These are phyloP conservation scores for Blepharisma japonicum DNA, from an alignment of 73 alveolate genomes.

Conservation along the genomic window DNA sequence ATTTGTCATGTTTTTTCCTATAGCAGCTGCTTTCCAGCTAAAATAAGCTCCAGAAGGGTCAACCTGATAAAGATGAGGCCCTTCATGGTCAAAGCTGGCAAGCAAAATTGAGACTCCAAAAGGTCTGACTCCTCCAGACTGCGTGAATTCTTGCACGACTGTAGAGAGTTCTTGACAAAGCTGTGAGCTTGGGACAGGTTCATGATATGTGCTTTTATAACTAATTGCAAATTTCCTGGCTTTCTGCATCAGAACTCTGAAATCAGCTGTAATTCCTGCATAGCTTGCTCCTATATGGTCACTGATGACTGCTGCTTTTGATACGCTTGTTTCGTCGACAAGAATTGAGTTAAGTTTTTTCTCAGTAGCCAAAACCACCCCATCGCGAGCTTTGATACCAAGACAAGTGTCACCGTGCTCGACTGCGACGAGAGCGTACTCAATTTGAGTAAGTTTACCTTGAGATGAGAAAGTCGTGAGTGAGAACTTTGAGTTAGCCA, in stretches of 20 bases:
- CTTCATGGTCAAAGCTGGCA: conserved; percentile 94
- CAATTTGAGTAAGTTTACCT: conserved; percentile 82
- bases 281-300: conserved; percentile 81
- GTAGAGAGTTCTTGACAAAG: conserved; percentile 79
- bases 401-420: conserved; percentile 85
- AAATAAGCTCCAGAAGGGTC: conserved; percentile 94
- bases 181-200: conserved; percentile 74
- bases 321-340: conserved; percentile 79
- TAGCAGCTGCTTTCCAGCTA: conserved; percentile 91
- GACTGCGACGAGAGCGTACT: conserved; percentile 90
- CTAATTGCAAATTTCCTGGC: conserved; percentile 82
- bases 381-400: conserved; percentile 84
- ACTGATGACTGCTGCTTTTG: conserved; percentile 63
- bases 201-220: conserved; percentile 73
- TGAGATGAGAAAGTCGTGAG: conserved; percentile 83
- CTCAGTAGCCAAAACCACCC: conserved; percentile 91
- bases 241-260: conserved; percentile 69
- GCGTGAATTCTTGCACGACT: conserved; percentile 84
- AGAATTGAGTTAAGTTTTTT: conserved; percentile 81
- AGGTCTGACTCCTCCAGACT: conserved; percentile 95
- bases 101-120: conserved; percentile 87
- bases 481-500: conserved; percentile 29
- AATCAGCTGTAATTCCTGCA: conserved; percentile 92
- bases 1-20: conserved; percentile 81
- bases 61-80: conserved; percentile 82